These are phyloP conservation scores for Penicilliopsis zonata DNA, from an alignment of 495 filamentous ascomycete genomes.

Conservation along the genomic window DNA sequence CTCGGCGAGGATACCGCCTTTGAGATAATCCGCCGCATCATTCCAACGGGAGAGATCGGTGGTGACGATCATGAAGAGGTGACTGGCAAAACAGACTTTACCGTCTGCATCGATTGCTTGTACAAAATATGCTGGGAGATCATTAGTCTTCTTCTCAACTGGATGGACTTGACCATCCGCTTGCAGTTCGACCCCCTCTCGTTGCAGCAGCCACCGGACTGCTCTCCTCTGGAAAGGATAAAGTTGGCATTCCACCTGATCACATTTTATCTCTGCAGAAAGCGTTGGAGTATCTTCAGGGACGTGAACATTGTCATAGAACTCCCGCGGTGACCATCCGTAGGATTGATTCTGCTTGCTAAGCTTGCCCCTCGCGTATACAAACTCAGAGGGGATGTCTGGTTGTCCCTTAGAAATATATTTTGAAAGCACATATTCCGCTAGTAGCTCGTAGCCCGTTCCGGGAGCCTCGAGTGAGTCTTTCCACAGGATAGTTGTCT, in stretches of 20 bases:
- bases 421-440: slow-evolving; percentile 12
- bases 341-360: slow-evolving; percentile 1
- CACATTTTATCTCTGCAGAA: slow-evolving; percentile 28
- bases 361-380: neutral
- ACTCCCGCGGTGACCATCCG: slow-evolving; percentile 42
- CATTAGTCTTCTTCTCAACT: slow-evolving; percentile 3
- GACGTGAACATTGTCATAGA: slow-evolving; percentile 54
- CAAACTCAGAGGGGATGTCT: slow-evolving; percentile 2
- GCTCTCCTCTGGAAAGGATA: slow-evolving; percentile 65
- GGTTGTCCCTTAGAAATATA: slow-evolving; percentile 18
- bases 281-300: slow-evolving; percentile 27
- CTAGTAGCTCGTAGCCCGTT: neutral
- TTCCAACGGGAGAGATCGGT: slow-evolving; percentile 36
- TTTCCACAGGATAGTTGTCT: slow-evolving; percentile 23
- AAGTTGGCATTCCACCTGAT: slow-evolving; percentile 35
- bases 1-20: slow-evolving; percentile 67
- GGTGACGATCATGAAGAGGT: slow-evolving; percentile 49
- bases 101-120: slow-evolving; percentile 37
- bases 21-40: slow-evolving; percentile 21
- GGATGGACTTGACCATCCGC: slow-evolving; percentile 17
- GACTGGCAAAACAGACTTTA: slow-evolving; percentile 44
- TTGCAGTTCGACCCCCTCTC: slow-evolving; percentile 40
- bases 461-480: slow-evolving; percentile 21
- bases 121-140: slow-evolving; percentile 21
- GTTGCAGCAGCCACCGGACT: slow-evolving; percentile 54